Base-by-base conservation (phyloP, 139 green algal genomes). In the Micractinium sp. region DNA sequence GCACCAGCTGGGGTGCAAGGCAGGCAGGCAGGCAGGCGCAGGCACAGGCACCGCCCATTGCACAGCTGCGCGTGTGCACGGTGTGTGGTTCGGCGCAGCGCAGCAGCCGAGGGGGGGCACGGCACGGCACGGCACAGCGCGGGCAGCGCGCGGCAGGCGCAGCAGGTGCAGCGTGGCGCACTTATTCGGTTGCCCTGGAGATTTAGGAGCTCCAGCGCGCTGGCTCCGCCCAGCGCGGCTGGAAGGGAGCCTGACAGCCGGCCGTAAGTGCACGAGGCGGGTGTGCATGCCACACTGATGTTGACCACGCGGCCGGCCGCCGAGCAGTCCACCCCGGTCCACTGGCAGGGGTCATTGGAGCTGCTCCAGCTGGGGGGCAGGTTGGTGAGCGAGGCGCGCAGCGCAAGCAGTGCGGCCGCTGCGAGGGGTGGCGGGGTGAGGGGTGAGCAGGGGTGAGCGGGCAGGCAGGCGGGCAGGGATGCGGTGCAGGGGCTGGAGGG, bases 381-480 rank as follows among this genome's bases (percentile, higher is more conserved):
- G 39, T 53, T 82, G 69, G 31, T 81, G 38, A 88, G 85, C 19
- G 41, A 82, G 29, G 41, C 20, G 20, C 71, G 85, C 41, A 88
- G 69, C n/a, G 41, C 31, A 23, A 36, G 71, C 69, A 88, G 20
- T 0, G 71, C 71, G 2, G 23, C 41, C 41, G 74, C 71, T 88
- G 71, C 71, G 47, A 56, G 47, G 47, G 47, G 7, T n/a, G 47
- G 47, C 7, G 47, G 9, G 47, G 47, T 5, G 47, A 16, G 47
- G 9, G 47, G 5, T 5, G 47, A 9, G 47, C 7, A 56, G 47
- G 47, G 47, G 47, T 56, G 47, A 56, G 47, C 47, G 47, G 47
- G 47, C 47, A 56, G 47, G 47, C 47, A 56, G 47, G 47, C 47
- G 9, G 9, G 47, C 47, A 56, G 47, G 47, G 47, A 9, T 56